Conservation (phyloP, 2,329 filamentous ascomycete species). For the Pseudogymnoascus sp. region DNA sequence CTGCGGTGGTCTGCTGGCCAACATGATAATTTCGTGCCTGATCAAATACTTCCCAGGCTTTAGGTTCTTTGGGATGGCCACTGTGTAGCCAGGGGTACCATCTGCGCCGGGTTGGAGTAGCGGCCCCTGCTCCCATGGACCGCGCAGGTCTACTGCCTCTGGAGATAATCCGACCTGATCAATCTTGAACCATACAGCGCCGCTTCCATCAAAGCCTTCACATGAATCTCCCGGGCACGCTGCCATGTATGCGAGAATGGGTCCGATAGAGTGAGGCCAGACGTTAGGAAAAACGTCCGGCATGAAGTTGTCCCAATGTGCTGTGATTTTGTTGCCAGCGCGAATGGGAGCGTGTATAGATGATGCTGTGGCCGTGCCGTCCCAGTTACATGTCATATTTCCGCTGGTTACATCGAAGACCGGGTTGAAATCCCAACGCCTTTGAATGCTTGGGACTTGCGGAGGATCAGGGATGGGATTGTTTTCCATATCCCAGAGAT, state of each 20-base stretch:
- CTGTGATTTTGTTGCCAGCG: background rate
- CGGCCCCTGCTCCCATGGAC: conserved; percentile 12
- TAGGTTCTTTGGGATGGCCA: conserved; percentile 12
- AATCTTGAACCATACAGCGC: conserved; percentile 17
- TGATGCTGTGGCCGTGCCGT: background rate
- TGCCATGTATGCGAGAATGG: conserved; percentile 15
- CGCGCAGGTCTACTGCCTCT: conserved; percentile 9
- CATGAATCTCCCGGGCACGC: conserved; percentile 15
- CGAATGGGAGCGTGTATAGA: background rate
- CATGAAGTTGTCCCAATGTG: background rate
- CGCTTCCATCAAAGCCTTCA: conserved; percentile 12
- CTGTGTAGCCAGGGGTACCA: background rate
- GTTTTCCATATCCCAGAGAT: conserved; percentile 1
- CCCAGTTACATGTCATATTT: conserved; percentile 7
- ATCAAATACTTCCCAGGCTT: conserved; percentile 14
- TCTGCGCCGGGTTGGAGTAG: background rate
- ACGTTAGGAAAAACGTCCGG: background rate
- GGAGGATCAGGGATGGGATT: background rate
- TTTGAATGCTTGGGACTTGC: background rate
- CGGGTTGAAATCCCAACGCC: conserved; percentile 6
- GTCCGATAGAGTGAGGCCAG: conserved; percentile 11
- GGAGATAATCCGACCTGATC: conserved; percentile 11
- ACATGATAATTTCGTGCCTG: conserved; percentile 14
- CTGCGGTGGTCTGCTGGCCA: conserved; percentile 12
- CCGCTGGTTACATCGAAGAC: background rate